Evolutionary conservation across 164 flowering plant species (phyloP).

Genomic region (Chloranthus sessilifolius): DNA sequence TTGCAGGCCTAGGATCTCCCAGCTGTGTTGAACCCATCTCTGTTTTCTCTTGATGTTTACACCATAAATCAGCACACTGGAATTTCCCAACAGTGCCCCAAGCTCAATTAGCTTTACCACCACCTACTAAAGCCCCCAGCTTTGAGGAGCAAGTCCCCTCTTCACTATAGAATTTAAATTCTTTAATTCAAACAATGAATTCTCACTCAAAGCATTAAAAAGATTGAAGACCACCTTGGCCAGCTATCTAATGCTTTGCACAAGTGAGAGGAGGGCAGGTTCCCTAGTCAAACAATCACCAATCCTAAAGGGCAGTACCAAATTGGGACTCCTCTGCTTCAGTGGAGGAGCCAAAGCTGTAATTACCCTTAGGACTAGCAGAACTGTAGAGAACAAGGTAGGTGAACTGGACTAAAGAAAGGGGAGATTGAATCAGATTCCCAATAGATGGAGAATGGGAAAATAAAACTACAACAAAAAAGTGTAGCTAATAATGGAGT

Average conservation of each 20-base stretch:
- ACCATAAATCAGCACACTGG: too few relatives aligned
- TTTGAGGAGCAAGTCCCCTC: too few relatives aligned
- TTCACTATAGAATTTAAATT: too few relatives aligned
- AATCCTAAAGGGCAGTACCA: not conserved
- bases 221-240: not conserved
- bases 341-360: not conserved
- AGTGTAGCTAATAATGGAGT: too few relatives aligned
- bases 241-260: not conserved
- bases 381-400: not conserved
- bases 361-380: not conserved
- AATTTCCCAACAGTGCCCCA: too few relatives aligned
- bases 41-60: too few relatives aligned
- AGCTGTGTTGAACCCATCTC: too few relatives aligned
- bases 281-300: not conserved
- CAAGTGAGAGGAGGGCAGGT: not conserved
- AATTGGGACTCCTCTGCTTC: not conserved
- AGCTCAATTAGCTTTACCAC: too few relatives aligned
- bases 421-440: not conserved
- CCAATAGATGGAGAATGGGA: not conserved
- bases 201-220: too few relatives aligned
- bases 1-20: too few relatives aligned
- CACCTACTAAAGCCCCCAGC: too few relatives aligned
- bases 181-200: too few relatives aligned
- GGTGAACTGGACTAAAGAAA: not conserved
- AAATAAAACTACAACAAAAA: not conserved